A percentile compares a stretch with the other conserved stretches of the same genome.
phyloP scores from a whole-genome alignment of 2,329 filamentous ascomycete species.

The Fusarium veterinarium region DNA sequence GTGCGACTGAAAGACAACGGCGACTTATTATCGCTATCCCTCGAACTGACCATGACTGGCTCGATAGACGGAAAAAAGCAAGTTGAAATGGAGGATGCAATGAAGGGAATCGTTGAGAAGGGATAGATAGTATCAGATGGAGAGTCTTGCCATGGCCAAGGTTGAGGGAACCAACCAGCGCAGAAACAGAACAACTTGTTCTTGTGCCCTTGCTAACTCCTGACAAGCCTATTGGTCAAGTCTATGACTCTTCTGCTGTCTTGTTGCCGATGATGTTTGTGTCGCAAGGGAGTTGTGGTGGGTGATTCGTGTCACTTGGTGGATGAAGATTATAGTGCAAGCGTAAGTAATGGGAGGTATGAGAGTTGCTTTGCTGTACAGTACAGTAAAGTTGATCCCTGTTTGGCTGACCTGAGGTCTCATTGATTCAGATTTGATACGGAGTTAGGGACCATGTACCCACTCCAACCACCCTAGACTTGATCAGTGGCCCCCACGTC shows the following conservation, averaged over 20 bases:
- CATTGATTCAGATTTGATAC: slow-evolving; percentile 14
- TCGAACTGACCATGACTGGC: slow-evolving; percentile 18
- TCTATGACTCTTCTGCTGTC: not conserved
- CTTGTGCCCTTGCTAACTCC: not conserved
- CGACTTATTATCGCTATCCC: slow-evolving; percentile 20
- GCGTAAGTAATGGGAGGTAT: not conserved
- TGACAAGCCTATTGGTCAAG: not conserved
- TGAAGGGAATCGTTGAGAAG: slow-evolving; percentile 1
- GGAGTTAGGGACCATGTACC: slow-evolving; percentile 16
- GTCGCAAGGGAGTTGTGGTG: slow-evolving; percentile 11
- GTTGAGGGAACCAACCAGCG: not conserved
- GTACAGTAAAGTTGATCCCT: slow-evolving; percentile 27
- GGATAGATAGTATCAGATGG: slow-evolving; percentile 14
- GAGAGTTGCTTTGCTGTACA: slow-evolving; percentile 2
- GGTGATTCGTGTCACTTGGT: slow-evolving; percentile 32
- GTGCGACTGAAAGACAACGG: slow-evolving; percentile 16
- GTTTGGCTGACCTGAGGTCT: slow-evolving; percentile 19
- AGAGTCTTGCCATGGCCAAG: slow-evolving; percentile 28
- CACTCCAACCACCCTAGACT: not conserved
- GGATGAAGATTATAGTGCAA: not conserved
- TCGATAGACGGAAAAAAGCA: slow-evolving; percentile 12
- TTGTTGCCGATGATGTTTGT: not conserved
- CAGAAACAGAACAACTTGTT: not conserved
- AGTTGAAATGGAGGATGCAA: not conserved
- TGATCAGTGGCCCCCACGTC: slow-evolving; percentile 15